Base-by-base conservation (phyloP, 257 asterid species). In the Penstemon barbatus region DNA sequence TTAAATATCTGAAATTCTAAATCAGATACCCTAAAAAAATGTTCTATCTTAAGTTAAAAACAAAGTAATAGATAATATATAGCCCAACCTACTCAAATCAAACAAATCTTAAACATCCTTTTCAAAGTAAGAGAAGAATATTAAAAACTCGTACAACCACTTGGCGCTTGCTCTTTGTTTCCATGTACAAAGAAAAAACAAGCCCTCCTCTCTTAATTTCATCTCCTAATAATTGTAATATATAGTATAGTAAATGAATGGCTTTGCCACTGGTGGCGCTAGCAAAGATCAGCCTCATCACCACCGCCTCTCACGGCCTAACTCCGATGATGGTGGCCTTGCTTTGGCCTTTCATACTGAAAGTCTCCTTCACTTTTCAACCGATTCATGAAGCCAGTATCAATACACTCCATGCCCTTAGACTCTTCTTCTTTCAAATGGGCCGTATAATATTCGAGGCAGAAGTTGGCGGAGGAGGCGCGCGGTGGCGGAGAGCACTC, bases 401-500 rank as follows among this genome's bases (percentile, higher is more conserved):
- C 2, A 76, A 78, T 40, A 53, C 78, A 25, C 36, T 57, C 6
- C 48, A 69, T 13, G 67, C 83, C 7, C 0, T 80, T 4, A 67
- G 86, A 13, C 82, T 87, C 39, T 89, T 89, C 69, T 50, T 78
- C 68, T 85, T 89, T 52, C 95, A 84, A 57, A 63, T 83, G 79
- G 72, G 84, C 12, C 91, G 73, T 40, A 87, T 90, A 3, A 74
- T 73, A 3, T 62, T 69, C 11, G 71, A 68, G 36, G 10, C 70
- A 44, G 65, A 54, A 39, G 63, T 41, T 7, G 75, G 25, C 7
- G 53, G 39, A 15, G 68, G 68, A 0, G 75, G 71, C 1, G 69
- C 71, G 45, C 77, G 95, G 75, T 84, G 89, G 88, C 88, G 73
- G 77, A 65, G 95, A 76, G 88, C 87, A 12, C 57, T 85, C 54